A percentile compares a stretch with the other conserved stretches of the same genome.
Conservation (phyloP, 352 stramenopile species). For the Hyphochytrium catenoides region DNA sequence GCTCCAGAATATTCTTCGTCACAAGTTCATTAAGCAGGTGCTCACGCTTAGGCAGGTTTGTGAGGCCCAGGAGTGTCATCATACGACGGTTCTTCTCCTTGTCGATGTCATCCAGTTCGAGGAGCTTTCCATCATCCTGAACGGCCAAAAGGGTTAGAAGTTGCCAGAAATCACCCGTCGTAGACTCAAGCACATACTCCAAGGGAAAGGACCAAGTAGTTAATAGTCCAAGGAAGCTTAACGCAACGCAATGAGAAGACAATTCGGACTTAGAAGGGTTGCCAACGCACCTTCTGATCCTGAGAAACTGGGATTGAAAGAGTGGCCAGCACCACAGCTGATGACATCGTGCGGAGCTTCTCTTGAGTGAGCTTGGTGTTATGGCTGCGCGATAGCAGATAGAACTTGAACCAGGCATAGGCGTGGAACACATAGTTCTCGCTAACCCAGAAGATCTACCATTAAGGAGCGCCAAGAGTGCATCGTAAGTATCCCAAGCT, state of each 20-base stretch:
- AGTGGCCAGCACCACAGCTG: conserved; percentile 68
- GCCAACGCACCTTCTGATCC: too few species aligned
- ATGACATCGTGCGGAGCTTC: conserved; percentile 58
- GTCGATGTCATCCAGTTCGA: conserved; percentile 27
- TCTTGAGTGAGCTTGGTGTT: conserved; percentile 54
- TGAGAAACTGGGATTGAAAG: conserved; percentile 84
- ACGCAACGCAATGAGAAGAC: conserved; percentile 2
- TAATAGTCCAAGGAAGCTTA: conserved; percentile 1
- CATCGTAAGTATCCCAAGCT: too few species aligned
- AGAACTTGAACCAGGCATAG: conserved; percentile 90
- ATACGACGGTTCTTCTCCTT: conserved; percentile 82
- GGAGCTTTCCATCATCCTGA: conserved; percentile 20
- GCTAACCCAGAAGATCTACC: conserved; percentile 81
- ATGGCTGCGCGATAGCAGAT: conserved; percentile 59
- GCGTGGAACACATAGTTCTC: conserved; percentile 93
- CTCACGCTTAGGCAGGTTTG: conserved; percentile 51
- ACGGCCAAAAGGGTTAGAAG: conserved; percentile 29
- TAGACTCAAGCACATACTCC: too few species aligned
- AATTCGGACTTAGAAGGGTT: too few species aligned
- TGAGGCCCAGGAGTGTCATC: conserved; percentile 73
- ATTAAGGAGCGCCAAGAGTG: too few species aligned
- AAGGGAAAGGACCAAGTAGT: too few species aligned
- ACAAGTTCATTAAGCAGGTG: conserved; percentile 74
- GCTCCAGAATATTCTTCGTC: conserved; percentile 27
- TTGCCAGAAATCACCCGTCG: too few species aligned